Conservation (phyloP, 1,284 basidiomycete genomes). For the Cryptococcus jaspeensis region DNA sequence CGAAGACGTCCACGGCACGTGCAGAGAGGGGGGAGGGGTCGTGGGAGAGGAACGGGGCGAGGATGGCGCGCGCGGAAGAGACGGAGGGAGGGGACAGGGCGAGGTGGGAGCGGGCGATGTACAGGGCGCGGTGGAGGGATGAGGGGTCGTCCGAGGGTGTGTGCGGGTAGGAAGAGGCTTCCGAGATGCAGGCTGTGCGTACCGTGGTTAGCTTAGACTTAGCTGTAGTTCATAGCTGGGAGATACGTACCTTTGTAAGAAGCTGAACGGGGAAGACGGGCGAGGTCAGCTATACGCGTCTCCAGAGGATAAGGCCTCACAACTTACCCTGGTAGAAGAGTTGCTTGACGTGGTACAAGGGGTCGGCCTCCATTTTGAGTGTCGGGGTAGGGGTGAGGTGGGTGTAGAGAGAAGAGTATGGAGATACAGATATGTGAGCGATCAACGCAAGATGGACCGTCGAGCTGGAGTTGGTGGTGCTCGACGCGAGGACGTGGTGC, state of each 20-base stretch:
- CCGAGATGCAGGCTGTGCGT: slow-evolving; percentile 43
- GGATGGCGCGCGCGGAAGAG: slow-evolving; percentile 60
- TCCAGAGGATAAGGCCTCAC: slow-evolving; percentile 1
- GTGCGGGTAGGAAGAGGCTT: slow-evolving; percentile 37
- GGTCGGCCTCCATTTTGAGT: slow-evolving; percentile 68
- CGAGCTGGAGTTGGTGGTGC: neutral
- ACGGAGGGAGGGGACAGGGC: slow-evolving; percentile 65
- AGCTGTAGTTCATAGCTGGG: neutral
- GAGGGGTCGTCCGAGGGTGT: slow-evolving; percentile 54
- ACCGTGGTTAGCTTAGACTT: slow-evolving; percentile 1
- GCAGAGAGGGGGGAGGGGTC: slow-evolving; percentile 65
- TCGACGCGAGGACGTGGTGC: too few relatives aligned
- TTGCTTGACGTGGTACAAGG: slow-evolving; percentile 78
- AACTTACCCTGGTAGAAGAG: slow-evolving; percentile 72
- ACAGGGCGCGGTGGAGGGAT: slow-evolving; percentile 58
- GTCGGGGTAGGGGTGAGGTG: neutral
- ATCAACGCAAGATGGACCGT: neutral
- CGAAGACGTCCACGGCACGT: slow-evolving; percentile 69
- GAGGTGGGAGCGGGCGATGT: slow-evolving; percentile 79
- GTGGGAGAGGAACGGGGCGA: slow-evolving; percentile 36
- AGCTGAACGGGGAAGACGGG: slow-evolving; percentile 36
- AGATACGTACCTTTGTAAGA: slow-evolving; percentile 47
- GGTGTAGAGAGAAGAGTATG: neutral
- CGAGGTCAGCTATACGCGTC: neutral
- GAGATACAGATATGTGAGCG: slow-evolving; percentile 1